Evolutionary conservation across 306 rosid species (phyloP), one percentile per base, ranked within the genome.

Genomic region (Hylodesmum podocarpum): DNA sequence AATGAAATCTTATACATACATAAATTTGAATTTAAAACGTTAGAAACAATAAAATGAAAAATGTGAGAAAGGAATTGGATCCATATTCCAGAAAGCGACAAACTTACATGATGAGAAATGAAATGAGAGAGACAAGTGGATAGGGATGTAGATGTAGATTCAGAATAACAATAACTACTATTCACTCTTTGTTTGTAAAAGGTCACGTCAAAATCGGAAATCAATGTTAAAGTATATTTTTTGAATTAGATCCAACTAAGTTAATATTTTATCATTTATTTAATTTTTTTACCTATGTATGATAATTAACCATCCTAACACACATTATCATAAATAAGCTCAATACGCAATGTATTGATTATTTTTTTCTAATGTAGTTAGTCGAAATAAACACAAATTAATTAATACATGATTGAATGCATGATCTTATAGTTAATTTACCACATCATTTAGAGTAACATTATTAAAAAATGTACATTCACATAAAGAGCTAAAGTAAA

Each of bases 81-180:
- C 55, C 37, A 58, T 36, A 61, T 58, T 33, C 29, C 28, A 54
- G 29, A 41, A 39, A 39, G 57, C 51, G 24, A 39, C 3, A 31
- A 44, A 75, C 78, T 66, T 62, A 83, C 81, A 16, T 7, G 78
- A 39, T 40, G 50, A 21, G 24, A 31, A 62, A 44, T 9, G 54
- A 49, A 24, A 65, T 25, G 8, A 69, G 69, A 53, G 72, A 34
- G 77, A 27, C 1, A 40, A 47, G 24, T 27, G 37, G 4, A 57
- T 5, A 19, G 66, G 40, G 78, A 74, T 68, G 76, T 73, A 50
- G 78, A 74, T 68, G 76, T 73, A 68, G 79, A 82, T 82, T 77
- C 71, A 46, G 72, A 57, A 44, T 55, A 4, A 62, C 16, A 31
- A 36, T 44, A 70, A 70, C 34, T 49, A 12, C 18, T 31, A 7